Base-by-base conservation (phyloP, 305 asterid genomes). In the Lippia alba region DNA sequence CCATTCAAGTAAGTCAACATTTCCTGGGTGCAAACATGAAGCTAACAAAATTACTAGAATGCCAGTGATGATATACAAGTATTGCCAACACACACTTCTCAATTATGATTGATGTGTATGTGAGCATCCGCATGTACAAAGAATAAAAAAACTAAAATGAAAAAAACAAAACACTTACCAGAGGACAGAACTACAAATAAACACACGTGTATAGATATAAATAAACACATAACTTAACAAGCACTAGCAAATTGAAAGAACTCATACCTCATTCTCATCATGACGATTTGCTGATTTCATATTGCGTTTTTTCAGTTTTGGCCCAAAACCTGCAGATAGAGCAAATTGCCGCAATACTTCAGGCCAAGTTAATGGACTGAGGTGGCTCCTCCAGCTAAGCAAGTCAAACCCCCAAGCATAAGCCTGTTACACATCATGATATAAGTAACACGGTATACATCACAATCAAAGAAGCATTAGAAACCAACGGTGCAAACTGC, bases 391-490 rank as follows among this genome's bases (percentile, higher is more conserved):
- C 99, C 99, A 94, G 81, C 87, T 89, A 73, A 77, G 83, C 82
- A 91, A 82, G 84, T 94, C 93, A 75, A 94, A 94, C 41, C 99
- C 99, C 99, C 99, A 94, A 74, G 85, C 78, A 77, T 87, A 85
- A 61, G 97, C 99, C 99, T 94, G 90, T 59, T 56, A 76, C 61
- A 80, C 68, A 70, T 49, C 56, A 66, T 30, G 49, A 78, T 65
- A 53, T 72, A 70, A 74, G 64, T 74, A 64, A 64, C 67, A 61
- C 48, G 53, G 54, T 67, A 71, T 65, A 39, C 24, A 36, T 66
- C 51, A 41, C 55, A 70, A 61, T 49, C 53, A 79, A 72, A 45
- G 36, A 70, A 67, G 4, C 55, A 56, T 41, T 36, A 36, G 12
- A 56, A 59, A 69, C 72, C 56, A 30, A 69, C 3, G 62, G 34